phyloP scores from a whole-genome alignment of 2,329 filamentous ascomycete species.

The Fusarium siculi region DNA sequence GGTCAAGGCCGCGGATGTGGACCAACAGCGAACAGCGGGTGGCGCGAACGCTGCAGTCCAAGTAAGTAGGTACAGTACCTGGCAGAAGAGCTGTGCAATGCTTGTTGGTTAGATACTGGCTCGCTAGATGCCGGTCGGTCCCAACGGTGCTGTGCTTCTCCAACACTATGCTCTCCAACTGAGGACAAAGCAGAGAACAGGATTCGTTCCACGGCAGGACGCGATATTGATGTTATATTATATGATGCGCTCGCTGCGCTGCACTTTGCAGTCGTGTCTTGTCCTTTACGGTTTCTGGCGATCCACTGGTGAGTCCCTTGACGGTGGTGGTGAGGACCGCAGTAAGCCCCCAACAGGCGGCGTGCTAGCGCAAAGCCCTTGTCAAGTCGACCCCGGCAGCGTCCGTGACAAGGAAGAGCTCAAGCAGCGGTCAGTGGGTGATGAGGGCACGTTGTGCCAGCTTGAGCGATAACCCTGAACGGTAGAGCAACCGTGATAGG shows the following conservation, averaged over 20 bases:
- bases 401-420: constrained; percentile 38
- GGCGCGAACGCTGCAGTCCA: constrained; percentile 44
- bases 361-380: constrained; percentile 39
- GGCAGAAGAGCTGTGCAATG: constrained; percentile 26
- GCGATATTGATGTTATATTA: constrained; percentile 11
- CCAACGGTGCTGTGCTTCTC: constrained; percentile 27
- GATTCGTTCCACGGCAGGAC: constrained; percentile 2
- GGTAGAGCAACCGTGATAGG: constrained; percentile 21
- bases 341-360: constrained; percentile 34
- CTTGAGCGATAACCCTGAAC: constrained; percentile 29
- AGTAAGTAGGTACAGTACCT: constrained; percentile 35
- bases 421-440: constrained; percentile 45
- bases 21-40: constrained; percentile 44
- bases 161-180: constrained; percentile 1
- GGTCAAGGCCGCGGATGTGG: constrained; percentile 35
- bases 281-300: constrained; percentile 32
- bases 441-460: constrained; percentile 33
- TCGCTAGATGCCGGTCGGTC: constrained; percentile 5
- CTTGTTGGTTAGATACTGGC: constrained; percentile 23
- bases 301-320: constrained; percentile 25
- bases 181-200: constrained; percentile 4
- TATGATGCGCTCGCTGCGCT: constrained; percentile 13
- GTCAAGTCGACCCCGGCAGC: constrained; percentile 40
- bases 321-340: constrained; percentile 12
- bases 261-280: constrained; percentile 25